Conservation (phyloP, 495 filamentous ascomycete genomes). For the Talaromyces proteolyticus region DNA sequence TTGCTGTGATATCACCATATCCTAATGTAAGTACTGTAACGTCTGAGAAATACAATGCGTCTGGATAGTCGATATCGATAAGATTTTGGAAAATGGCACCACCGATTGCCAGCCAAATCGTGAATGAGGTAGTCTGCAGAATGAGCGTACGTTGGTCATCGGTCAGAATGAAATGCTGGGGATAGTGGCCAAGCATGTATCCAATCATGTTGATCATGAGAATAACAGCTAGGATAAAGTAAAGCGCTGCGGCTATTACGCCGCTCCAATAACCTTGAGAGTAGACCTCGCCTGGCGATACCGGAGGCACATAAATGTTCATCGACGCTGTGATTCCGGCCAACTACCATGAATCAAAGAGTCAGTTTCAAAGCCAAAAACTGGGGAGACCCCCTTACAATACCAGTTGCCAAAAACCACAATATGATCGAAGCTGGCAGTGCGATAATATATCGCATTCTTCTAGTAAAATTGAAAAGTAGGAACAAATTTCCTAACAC, state of each 20-base stretch:
- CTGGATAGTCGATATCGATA: conserved; percentile 42
- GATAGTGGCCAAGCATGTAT: conserved; percentile 71
- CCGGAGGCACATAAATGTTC: conserved; percentile 53
- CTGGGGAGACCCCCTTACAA: conserved; percentile 44
- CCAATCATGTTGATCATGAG: conserved; percentile 76
- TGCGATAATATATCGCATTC: conserved; percentile 72
- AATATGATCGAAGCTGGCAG: conserved; percentile 61
- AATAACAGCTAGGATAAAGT: conserved; percentile 55
- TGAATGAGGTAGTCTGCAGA: conserved; percentile 57
- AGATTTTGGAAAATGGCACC: conserved; percentile 49
- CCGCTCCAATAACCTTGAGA: conserved; percentile 77
- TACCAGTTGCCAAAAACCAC: conserved; percentile 61
- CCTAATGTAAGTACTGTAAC: conserved; percentile 63
- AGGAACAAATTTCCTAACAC: conserved; percentile 67
- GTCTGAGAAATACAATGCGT: conserved; percentile 60
- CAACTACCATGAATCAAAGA: conserved; percentile 33
- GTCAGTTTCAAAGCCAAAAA: conserved; percentile 1
- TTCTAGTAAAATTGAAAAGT: conserved; percentile 78
- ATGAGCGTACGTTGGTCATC: conserved; percentile 67
- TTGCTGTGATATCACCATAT: conserved; percentile 52
- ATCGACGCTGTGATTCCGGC: conserved; percentile 55
- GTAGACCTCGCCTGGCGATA: conserved; percentile 51
- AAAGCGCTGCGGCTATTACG: conserved; percentile 61
- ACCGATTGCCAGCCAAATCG: conserved; percentile 56
- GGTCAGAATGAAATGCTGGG: conserved; percentile 66